Conservation (phyloP, 108 stramenopile genomes). For the Schizochytrium sp. region DNA sequence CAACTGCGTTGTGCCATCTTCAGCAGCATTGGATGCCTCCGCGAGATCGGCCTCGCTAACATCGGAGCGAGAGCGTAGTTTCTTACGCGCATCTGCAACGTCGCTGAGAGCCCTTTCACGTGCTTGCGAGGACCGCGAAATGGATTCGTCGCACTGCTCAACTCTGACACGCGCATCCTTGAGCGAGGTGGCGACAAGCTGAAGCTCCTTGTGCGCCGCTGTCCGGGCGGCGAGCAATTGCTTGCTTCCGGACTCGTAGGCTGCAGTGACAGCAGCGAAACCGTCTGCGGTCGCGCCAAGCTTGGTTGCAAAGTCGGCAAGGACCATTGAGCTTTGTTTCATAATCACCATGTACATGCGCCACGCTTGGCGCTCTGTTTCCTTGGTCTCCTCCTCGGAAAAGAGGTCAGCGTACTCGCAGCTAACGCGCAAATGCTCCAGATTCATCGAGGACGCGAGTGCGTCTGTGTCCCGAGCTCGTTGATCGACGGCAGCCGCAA, state of each 20-base stretch:
- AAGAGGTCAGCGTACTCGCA: background rate
- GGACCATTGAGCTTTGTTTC: conserved; percentile 3
- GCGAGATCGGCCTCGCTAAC: background rate
- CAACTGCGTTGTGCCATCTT: no score
- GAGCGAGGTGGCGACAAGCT: background rate
- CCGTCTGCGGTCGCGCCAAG: background rate
- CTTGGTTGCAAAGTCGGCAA: background rate
- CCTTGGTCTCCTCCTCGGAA: background rate
- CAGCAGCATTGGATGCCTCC: background rate
- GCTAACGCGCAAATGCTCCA: background rate
- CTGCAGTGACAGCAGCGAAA: background rate
- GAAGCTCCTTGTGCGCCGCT: background rate
- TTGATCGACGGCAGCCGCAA: background rate
- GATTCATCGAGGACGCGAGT: background rate
- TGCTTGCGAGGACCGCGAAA: background rate
- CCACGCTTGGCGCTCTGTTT: conserved; percentile 1
- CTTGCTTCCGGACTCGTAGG: background rate
- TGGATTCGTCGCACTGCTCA: background rate
- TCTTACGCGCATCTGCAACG: background rate
- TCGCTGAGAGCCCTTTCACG: background rate
- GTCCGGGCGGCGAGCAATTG: background rate
- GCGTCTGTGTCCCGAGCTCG: background rate
- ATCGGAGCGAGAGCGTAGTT: background rate
- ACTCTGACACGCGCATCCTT: background rate
- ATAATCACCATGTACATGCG: conserved; percentile 12